A percentile compares a stretch with the other conserved stretches of the same genome.
These are phyloP conservation scores for Eustoma russellianum DNA, from an alignment of 257 asterid species.

Conservation along the genomic window DNA sequence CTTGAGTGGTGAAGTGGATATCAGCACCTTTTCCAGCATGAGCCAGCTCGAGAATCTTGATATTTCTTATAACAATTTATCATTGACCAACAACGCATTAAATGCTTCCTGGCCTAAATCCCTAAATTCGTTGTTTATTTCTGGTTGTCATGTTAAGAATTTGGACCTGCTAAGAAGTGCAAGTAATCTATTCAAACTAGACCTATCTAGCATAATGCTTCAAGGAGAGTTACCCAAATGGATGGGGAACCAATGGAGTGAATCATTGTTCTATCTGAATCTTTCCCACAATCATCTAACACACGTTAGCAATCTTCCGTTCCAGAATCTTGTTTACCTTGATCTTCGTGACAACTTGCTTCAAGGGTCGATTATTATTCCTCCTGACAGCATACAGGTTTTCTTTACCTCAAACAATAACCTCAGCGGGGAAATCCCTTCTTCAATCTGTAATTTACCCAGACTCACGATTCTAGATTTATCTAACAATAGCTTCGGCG, in stretches of 20 bases:
- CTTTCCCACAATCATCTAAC: constrained; percentile 1
- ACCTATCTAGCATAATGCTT: constrained; percentile 5
- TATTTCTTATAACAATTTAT: constrained; percentile 12
- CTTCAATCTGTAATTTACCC: not conserved
- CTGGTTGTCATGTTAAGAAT: not conserved
- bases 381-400: not conserved
- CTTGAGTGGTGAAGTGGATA: constrained; percentile 11
- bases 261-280: not conserved
- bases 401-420: constrained; percentile 13
- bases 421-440: constrained; percentile 1
- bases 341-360: not conserved
- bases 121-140: not conserved
- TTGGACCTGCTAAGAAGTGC: constrained; percentile 2
- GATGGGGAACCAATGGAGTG: constrained; percentile 3
- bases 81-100: not conserved
- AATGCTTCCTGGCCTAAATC: constrained; percentile 1
- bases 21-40: constrained; percentile 3
- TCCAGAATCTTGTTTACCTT: not conserved
- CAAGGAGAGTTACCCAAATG: constrained; percentile 10
- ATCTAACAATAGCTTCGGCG: constrained; percentile 1
- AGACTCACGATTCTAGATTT: constrained; percentile 2
- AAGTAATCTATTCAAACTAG: constrained; percentile 1
- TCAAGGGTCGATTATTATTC: constrained; percentile 4
- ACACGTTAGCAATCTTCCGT: not conserved
- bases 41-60: not conserved